Evolutionary conservation across 768 basidiomycete species (phyloP).

Genomic region (Lepiota brunneoincarnata): DNA sequence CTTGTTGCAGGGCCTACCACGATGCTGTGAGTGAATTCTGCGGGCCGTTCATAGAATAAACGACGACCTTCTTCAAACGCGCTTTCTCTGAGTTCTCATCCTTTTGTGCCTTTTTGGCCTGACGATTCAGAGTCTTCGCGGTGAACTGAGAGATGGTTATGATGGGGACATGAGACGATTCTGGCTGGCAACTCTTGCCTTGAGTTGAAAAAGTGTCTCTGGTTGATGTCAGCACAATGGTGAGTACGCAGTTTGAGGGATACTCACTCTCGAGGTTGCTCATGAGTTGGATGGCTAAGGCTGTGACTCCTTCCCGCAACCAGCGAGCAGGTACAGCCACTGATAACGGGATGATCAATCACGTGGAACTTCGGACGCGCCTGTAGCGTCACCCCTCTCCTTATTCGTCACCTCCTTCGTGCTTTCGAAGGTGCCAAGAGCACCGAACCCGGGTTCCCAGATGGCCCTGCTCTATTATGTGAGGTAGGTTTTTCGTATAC

Average conservation of each 20-base stretch:
- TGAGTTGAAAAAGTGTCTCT: slow-evolving; percentile 99
- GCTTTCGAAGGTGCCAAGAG: slow-evolving; percentile 2
- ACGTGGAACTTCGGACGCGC: slow-evolving; percentile 15
- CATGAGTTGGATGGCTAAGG: slow-evolving; percentile 39
- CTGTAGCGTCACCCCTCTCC: not conserved
- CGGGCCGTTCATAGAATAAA: not conserved
- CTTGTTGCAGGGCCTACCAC: slow-evolving; percentile 87
- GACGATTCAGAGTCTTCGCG: slow-evolving; percentile 89
- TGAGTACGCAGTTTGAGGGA: not conserved
- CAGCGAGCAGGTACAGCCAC: slow-evolving; percentile 8
- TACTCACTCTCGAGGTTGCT: slow-evolving; percentile 88
- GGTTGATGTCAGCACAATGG: slow-evolving; percentile 27
- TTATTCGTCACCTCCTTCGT: not conserved
- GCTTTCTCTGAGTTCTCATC: slow-evolving; percentile 89
- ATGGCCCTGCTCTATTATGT: slow-evolving; percentile 63
- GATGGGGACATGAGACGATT: slow-evolving; percentile 7
- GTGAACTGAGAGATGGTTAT: slow-evolving; percentile 73
- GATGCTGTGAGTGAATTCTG: slow-evolving; percentile 7
- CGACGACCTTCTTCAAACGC: slow-evolving; percentile 85
- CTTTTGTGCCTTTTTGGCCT: slow-evolving; percentile 97
- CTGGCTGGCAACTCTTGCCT: slow-evolving; percentile 46
- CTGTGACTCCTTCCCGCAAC: not conserved
- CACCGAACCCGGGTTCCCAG: slow-evolving; percentile 10
- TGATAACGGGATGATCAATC: not conserved
- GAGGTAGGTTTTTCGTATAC: slow-evolving; percentile 38